phyloP scores from a whole-genome alignment of 2,329 filamentous ascomycete genomes.

The Epichloe sp. region DNA sequence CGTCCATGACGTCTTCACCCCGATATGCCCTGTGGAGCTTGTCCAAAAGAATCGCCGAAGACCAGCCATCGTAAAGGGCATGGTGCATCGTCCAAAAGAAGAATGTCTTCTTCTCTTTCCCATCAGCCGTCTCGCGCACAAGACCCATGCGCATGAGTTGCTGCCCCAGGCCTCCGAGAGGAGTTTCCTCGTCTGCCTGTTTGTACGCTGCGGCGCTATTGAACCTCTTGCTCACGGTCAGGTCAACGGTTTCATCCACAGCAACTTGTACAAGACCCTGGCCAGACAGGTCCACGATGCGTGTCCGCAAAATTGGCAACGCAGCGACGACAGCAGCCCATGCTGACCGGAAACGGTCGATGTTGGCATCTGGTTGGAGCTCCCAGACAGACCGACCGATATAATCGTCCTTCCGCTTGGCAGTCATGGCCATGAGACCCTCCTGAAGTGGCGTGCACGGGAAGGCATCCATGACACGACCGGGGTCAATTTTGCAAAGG shows the following conservation, averaged over 20 bases:
- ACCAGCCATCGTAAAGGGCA: slow-evolving; percentile 39
- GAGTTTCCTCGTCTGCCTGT: too few species aligned
- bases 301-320: not conserved
- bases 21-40: too few species aligned
- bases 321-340: not conserved
- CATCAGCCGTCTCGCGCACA: not conserved
- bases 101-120: too few species aligned
- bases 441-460: slow-evolving; percentile 12
- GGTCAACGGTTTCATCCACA: too few species aligned
- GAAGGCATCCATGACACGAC: not conserved
- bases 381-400: not conserved
- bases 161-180: too few species aligned
- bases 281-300: not conserved
- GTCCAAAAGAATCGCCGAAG: slow-evolving; percentile 15
- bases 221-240: too few species aligned
- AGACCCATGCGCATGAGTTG: too few species aligned
- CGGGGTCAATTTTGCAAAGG: too few species aligned
- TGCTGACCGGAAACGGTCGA: not conserved
- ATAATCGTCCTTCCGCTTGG: slow-evolving; percentile 7
- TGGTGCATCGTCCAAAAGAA: slow-evolving; percentile 20
- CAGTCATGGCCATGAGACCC: slow-evolving; percentile 9
- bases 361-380: not conserved
- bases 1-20: too few species aligned
- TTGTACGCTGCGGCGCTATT: too few species aligned
- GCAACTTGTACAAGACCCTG: too few species aligned